Conservation (phyloP, 2,329 filamentous ascomycete genomes). For the Penicillium sp. region DNA sequence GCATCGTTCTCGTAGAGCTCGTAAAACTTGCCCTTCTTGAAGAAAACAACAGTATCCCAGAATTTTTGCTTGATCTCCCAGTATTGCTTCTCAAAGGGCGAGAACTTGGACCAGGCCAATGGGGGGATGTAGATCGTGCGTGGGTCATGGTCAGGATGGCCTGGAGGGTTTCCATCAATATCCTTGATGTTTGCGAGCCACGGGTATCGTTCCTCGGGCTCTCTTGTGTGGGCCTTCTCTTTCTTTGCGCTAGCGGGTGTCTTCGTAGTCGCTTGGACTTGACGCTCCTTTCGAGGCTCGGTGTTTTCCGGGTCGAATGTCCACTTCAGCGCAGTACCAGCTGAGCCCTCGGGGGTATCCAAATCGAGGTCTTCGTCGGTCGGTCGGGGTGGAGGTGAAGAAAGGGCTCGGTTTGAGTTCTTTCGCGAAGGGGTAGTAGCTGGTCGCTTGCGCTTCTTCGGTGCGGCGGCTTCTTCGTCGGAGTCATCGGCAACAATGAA, state of each 20-base stretch:
- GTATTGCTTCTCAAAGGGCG: slow-evolving; percentile 96
- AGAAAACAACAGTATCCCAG: slow-evolving; percentile 97
- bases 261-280: slow-evolving; percentile 45
- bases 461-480: slow-evolving; percentile 66
- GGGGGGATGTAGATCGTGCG: slow-evolving; percentile 90
- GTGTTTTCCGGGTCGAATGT: slow-evolving; percentile 69
- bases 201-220: slow-evolving; percentile 83
- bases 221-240: slow-evolving; percentile 76
- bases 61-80: slow-evolving; percentile 99
- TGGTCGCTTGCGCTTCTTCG: slow-evolving; percentile 76
- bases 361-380: slow-evolving; percentile 62
- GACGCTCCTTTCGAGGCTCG: slow-evolving; percentile 57
- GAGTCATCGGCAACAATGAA: slow-evolving; percentile 89
- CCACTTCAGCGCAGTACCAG: slow-evolving; percentile 84
- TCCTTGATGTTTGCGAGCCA: slow-evolving; percentile 90
- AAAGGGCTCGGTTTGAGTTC: slow-evolving; percentile 41
- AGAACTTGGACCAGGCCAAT: slow-evolving; percentile 79
- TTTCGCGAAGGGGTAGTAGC: slow-evolving; percentile 53
- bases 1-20: slow-evolving; percentile 98
- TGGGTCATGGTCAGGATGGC: slow-evolving; percentile 88
- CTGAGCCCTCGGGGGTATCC: slow-evolving; percentile 59
- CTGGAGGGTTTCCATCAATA: slow-evolving; percentile 77
- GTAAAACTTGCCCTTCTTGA: slow-evolving; percentile 99
- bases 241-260: slow-evolving; percentile 49
- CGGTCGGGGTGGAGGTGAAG: slow-evolving; percentile 57